A percentile compares a stretch with the other conserved stretches of the same genome.
Evolutionary conservation across 306 rosid genomes (phyloP).

Genomic region (Mucuna pruriens): DNA sequence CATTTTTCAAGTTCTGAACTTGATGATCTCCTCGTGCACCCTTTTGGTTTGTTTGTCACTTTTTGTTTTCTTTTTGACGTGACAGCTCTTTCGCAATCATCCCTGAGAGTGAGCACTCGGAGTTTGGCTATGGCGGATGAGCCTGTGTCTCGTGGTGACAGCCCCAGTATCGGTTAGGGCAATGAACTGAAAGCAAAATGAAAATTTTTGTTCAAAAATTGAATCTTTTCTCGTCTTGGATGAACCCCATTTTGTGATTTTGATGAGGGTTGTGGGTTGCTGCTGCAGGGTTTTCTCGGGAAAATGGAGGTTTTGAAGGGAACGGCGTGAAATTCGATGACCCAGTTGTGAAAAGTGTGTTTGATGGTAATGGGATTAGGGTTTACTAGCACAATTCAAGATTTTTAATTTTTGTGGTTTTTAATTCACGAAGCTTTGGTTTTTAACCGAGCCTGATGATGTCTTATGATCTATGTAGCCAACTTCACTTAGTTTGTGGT

Average conservation of each 20-base stretch:
- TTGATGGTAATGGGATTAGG: constrained; percentile 37
- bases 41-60: constrained; percentile 24
- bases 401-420: background rate
- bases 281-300: constrained; percentile 38
- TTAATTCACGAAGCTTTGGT: background rate
- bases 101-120: constrained; percentile 48
- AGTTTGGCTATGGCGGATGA: constrained; percentile 54
- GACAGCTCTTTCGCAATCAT: constrained; percentile 41
- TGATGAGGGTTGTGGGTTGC: background rate
- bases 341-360: constrained; percentile 35
- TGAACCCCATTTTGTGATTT: constrained; percentile 35
- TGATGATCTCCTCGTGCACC: constrained; percentile 16
- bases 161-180: constrained; percentile 42
- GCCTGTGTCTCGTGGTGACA: constrained; percentile 37
- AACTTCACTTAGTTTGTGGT: background rate
- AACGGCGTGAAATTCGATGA: constrained; percentile 37
- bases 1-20: background rate
- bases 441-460: background rate
- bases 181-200: background rate
- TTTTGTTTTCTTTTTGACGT: constrained; percentile 1
- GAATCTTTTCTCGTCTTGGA: constrained; percentile 31
- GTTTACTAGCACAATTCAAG: constrained; percentile 16
- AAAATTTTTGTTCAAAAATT: background rate
- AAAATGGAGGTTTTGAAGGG: constrained; percentile 36
- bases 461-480: background rate